These are phyloP conservation scores for Aspergillus quadrilineatus DNA, from an alignment of 2,329 filamentous ascomycete species.

Conservation along the genomic window DNA sequence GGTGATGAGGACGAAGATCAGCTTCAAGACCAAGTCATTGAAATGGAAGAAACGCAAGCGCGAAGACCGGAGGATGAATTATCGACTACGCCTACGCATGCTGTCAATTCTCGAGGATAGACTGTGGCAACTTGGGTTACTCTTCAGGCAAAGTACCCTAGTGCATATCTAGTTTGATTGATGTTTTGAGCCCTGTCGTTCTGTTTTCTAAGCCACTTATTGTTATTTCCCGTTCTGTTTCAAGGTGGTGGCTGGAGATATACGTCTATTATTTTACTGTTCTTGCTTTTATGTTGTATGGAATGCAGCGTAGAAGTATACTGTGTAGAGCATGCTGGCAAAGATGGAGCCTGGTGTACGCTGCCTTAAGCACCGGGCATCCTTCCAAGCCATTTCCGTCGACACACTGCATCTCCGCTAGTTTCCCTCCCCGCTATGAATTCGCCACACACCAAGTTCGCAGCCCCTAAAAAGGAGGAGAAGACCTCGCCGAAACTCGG, in stretches of 20 bases:
- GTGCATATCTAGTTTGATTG: background rate
- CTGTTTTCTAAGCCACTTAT: background rate
- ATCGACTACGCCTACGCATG: background rate
- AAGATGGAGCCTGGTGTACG: background rate
- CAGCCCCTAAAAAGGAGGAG: constrained; percentile 2
- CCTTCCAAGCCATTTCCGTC: background rate
- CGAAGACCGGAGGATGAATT: background rate
- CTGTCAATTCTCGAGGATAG: background rate
- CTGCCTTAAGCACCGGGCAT: constrained; percentile 1
- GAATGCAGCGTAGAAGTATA: background rate
- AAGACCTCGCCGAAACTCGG: background rate
- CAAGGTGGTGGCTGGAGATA: background rate
- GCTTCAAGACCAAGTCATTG: background rate
- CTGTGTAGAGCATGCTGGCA: background rate
- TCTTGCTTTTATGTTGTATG: background rate
- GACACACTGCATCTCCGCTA: constrained; percentile 3
- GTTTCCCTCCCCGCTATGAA: constrained; percentile 3
- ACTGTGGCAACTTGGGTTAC: background rate
- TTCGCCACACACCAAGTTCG: constrained; percentile 12
- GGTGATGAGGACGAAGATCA: background rate
- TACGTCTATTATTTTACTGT: background rate
- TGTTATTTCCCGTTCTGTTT: background rate
- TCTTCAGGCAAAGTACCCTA: background rate
- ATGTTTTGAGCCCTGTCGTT: background rate
- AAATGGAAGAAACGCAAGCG: constrained; percentile 7